Base-by-base conservation (phyloP, 257 asterid genomes). In the Scutellaria barbata region DNA sequence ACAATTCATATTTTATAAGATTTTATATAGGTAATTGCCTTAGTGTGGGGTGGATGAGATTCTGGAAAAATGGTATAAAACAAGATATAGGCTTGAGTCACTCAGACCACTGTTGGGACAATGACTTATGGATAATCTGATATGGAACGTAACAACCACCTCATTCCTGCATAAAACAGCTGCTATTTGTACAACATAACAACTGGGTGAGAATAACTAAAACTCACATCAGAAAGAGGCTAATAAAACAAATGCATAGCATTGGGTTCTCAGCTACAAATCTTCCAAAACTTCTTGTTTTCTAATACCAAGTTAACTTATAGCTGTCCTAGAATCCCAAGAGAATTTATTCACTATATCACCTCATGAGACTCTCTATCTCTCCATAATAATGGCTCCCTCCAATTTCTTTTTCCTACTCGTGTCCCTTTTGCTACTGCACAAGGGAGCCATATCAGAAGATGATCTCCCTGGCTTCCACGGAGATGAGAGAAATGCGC, bases 401-500 rank as follows among this genome's bases (percentile, higher is more conserved):
- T 69, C 75, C 30, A 77, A 35, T 33, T 48, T 76, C 73, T 53
- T 71, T 73, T 62, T 76, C 70, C 47, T 78, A n/a, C 61, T 80
- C 20, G 30, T 77, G 4, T 25, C 70, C 69, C 84, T 84, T 57
- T 8, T 81, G 47, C 14, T 79, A 8, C 39, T 75, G 59, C 66
- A 17, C 58, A 46, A 61, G 1, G 2, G 12, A 10, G 56, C 67
- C 61, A 4, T 52, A n/a, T 78, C 87, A 8, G 72, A 16, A 48
- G 79, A 82, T 22, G 78, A 51, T 43, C 20, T 77, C 39, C 40
- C 1, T 5, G 90, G 85, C 16, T 88, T 64, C 74, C 85, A 79
- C 46, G 93, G 90, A 12, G 46, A 75, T 12, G 92, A 90, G 74
- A 88, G 96, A 62, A 80, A 83, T 3, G 85, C 88, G 16, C 95